Conservation (phyloP, 2,329 filamentous ascomycete species). For the Periconia macrospinosa region DNA sequence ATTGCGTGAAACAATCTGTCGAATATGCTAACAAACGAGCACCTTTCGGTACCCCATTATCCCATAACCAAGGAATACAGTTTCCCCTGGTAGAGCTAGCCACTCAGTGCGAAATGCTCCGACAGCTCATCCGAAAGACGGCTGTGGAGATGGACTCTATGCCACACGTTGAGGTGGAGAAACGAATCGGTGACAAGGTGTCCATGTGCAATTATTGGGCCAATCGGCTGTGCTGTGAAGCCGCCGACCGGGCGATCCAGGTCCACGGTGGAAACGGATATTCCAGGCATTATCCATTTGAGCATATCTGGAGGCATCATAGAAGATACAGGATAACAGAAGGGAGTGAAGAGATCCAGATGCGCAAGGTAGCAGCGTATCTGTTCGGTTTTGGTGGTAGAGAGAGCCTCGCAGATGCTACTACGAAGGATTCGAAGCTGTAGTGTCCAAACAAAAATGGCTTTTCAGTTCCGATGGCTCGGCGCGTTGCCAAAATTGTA, state of each 20-base stretch:
- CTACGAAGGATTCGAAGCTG: slow-evolving; percentile 33
- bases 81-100: slow-evolving; percentile 65
- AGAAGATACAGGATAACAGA: slow-evolving; percentile 65
- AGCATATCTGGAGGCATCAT: slow-evolving; percentile 68
- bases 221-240: slow-evolving; percentile 62
- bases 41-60: slow-evolving; percentile 60
- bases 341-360: slow-evolving; percentile 67
- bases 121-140: slow-evolving; percentile 63
- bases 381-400: slow-evolving; percentile 58
- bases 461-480: no score
- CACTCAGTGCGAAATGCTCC: slow-evolving; percentile 65
- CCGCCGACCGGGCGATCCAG: slow-evolving; percentile 65
- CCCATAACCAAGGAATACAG: slow-evolving; percentile 64
- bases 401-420: slow-evolving; percentile 42
- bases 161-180: slow-evolving; percentile 58
- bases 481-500: no score
- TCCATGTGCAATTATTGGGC: slow-evolving; percentile 70
- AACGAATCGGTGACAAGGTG: slow-evolving; percentile 62
- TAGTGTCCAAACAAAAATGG: slow-evolving; percentile 9
- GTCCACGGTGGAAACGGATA: slow-evolving; percentile 64
- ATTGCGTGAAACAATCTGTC: slow-evolving; percentile 61
- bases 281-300: slow-evolving; percentile 61
- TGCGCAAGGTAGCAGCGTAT: slow-evolving; percentile 65
- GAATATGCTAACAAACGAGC: slow-evolving; percentile 58
- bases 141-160: slow-evolving; percentile 64